A percentile compares a stretch with the other conserved stretches of the same genome.
Evolutionary conservation across 805 yeast genomes (phyloP).

Genomic region (Metschnikowia cubensis): DNA sequence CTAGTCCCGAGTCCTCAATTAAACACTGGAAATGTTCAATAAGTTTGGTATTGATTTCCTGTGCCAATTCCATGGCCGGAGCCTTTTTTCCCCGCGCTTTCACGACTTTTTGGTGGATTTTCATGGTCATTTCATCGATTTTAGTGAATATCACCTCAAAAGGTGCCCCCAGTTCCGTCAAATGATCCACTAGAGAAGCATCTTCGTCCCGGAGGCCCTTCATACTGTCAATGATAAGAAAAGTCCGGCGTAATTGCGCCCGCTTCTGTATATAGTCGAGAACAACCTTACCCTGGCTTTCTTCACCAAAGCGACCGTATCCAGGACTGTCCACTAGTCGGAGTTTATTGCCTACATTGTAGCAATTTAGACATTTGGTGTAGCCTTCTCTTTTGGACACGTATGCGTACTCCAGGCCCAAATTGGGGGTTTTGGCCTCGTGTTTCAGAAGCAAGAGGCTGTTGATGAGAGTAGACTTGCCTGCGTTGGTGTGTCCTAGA

Average conservation of each 20-base stretch:
- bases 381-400: constrained; percentile 55
- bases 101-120: constrained; percentile 19
- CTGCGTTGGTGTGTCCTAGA: constrained; percentile 81
- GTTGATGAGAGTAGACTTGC: constrained; percentile 76
- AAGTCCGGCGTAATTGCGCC: constrained; percentile 52
- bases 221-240: constrained; percentile 56
- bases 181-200: constrained; percentile 43
- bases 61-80: constrained; percentile 10
- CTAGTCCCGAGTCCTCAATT: constrained; percentile 30
- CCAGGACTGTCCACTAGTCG: constrained; percentile 86
- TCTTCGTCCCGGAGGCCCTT: constrained; percentile 62
- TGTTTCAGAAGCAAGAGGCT: constrained; percentile 45
- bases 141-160: constrained; percentile 78
- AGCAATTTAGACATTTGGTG: constrained; percentile 66
- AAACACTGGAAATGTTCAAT: constrained; percentile 31
- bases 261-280: constrained; percentile 58
- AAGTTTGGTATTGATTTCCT: constrained; percentile 25
- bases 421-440: constrained; percentile 23
- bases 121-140: constrained; percentile 50
- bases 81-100: constrained; percentile 2
- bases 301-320: constrained; percentile 69
- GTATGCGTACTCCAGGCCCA: constrained; percentile 43
- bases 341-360: constrained; percentile 58
- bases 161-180: constrained; percentile 54
- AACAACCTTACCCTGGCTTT: constrained; percentile 66